Percentiles rank a stretch among this genome's conserved stretches.
Conservation (phyloP, 768 basidiomycete genomes). For the Pholiota microspora region DNA sequence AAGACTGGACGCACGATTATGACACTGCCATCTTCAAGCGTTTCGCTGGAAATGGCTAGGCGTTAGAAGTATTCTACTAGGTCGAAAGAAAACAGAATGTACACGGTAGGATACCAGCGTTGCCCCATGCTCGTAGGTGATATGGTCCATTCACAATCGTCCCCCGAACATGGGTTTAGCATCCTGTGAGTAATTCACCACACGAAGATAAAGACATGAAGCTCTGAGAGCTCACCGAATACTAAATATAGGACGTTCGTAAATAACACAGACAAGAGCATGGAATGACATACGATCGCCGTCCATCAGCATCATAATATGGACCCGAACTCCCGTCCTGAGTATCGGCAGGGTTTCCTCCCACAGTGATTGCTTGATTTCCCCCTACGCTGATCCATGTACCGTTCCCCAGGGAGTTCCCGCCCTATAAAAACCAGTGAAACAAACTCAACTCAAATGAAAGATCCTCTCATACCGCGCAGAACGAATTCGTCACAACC, state of each 20-base stretch:
- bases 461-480: slow-evolving; percentile 49
- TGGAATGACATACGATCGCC: slow-evolving; percentile 43
- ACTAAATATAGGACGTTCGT: slow-evolving; percentile 22
- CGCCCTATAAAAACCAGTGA: slow-evolving; percentile 31
- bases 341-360: slow-evolving; percentile 43
- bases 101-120: slow-evolving; percentile 78
- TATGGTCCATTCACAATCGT: slow-evolving; percentile 53
- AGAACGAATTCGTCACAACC: slow-evolving; percentile 75
- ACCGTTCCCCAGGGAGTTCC: slow-evolving; percentile 67
- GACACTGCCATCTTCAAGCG: slow-evolving; percentile 55
- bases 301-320: slow-evolving; percentile 58
- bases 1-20: slow-evolving; percentile 47
- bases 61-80: no score
- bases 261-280: background rate
- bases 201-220: background rate
- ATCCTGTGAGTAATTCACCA: slow-evolving; percentile 33
- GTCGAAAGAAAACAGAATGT: slow-evolving; percentile 19
- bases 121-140: slow-evolving; percentile 42
- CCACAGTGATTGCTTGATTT: slow-evolving; percentile 61
- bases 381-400: slow-evolving; percentile 81
- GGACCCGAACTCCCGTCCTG: slow-evolving; percentile 45
- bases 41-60: slow-evolving; percentile 41
- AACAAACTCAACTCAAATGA: background rate
- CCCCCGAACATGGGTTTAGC: slow-evolving; percentile 63
- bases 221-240: slow-evolving; percentile 36